Percentiles rank a stretch among this genome's conserved stretches.
Evolutionary conservation across 2,329 filamentous ascomycete species (phyloP).

Genomic region (Capronia coronata): DNA sequence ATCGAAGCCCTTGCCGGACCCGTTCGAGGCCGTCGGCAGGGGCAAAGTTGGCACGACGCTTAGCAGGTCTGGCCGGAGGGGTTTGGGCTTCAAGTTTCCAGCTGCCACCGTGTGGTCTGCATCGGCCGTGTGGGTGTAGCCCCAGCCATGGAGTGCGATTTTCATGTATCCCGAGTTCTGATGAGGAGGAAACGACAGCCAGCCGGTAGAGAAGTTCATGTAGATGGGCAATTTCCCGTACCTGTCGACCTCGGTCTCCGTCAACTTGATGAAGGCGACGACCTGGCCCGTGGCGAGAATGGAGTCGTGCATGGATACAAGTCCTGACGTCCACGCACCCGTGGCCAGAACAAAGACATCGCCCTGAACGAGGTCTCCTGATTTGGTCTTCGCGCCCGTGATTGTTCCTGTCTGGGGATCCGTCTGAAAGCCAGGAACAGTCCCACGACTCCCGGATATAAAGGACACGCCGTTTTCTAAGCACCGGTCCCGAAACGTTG

Average conservation of each 20-base stretch:
- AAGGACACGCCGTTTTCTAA: slow-evolving; percentile 14
- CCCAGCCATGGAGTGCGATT: too few species aligned
- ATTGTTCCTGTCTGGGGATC: slow-evolving; percentile 33
- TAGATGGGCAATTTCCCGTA: slow-evolving; percentile 28
- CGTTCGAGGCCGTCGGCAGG: slow-evolving; percentile 31
- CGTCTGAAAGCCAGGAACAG: slow-evolving; percentile 27
- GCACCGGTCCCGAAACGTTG: slow-evolving; percentile 1
- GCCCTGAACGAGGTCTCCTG: slow-evolving; percentile 4
- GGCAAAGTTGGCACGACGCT: slow-evolving; percentile 1
- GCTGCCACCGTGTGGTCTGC: too few species aligned
- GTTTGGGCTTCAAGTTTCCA: too few species aligned
- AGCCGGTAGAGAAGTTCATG: slow-evolving; percentile 30
- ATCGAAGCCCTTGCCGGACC: slow-evolving; percentile 47
- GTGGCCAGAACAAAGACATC: slow-evolving; percentile 58
- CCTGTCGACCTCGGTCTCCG: slow-evolving; percentile 59
- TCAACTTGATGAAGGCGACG: slow-evolving; percentile 69
- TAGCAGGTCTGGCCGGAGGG: too few species aligned
- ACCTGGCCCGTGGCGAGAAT: slow-evolving; percentile 75
- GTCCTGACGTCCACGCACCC: slow-evolving; percentile 74
- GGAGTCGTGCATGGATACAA: slow-evolving; percentile 70
- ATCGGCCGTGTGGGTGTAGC: too few species aligned
- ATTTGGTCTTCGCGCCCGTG: slow-evolving; percentile 41
- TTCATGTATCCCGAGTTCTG: slow-evolving; percentile 3
- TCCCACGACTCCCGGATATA: slow-evolving; percentile 9
- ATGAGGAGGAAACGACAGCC: slow-evolving; percentile 33